Percentiles rank a stretch among this genome's conserved stretches.
These are phyloP conservation scores for Antarctomyces pellizariae DNA, from an alignment of 495 filamentous ascomycete genomes.

Conservation along the genomic window DNA sequence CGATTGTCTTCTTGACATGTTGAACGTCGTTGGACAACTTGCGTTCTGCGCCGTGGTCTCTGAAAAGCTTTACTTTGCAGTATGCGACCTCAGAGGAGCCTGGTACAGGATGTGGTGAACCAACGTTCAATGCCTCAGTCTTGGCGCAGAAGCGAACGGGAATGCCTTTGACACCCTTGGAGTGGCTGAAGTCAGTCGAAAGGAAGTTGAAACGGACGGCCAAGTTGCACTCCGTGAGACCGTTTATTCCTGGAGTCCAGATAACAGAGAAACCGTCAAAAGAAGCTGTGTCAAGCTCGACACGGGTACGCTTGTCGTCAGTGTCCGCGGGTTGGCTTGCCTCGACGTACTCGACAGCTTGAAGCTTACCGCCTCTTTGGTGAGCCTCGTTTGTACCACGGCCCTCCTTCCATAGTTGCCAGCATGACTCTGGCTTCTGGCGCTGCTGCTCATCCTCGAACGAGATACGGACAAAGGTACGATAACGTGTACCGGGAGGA, in stretches of 20 bases:
- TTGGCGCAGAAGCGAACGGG: constrained; percentile 82
- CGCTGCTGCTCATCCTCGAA: constrained; percentile 89
- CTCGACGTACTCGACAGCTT: constrained; percentile 87
- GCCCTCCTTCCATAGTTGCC: constrained; percentile 93
- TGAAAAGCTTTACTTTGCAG: constrained; percentile 90
- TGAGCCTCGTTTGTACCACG: constrained; percentile 75
- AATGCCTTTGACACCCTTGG: constrained; percentile 92
- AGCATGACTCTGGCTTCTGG: constrained; percentile 56
- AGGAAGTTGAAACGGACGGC: constrained; percentile 93
- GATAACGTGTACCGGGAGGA: constrained; percentile 34
- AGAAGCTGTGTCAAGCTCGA: constrained; percentile 60
- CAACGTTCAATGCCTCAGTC: constrained; percentile 36
- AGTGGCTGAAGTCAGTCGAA: constrained; percentile 94
- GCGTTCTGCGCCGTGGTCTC: constrained; percentile 87
- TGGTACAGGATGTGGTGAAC: constrained; percentile 18
- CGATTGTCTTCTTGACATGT: constrained; percentile 81
- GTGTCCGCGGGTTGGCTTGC: constrained; percentile 42
- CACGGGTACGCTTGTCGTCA: constrained; percentile 42
- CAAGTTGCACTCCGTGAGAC: constrained; percentile 46
- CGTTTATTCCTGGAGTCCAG: constrained; percentile 50
- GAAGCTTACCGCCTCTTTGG: constrained; percentile 62
- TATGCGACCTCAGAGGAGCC: constrained; percentile 50
- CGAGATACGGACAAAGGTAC: constrained; percentile 73
- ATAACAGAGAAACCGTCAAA: constrained; percentile 83
- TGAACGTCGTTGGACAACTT: constrained; percentile 88